Percentiles rank a stretch among this genome's conserved stretches.
These are phyloP conservation scores for Pichia gijzeniarum DNA, from an alignment of 805 yeast genomes.

Conservation along the genomic window DNA sequence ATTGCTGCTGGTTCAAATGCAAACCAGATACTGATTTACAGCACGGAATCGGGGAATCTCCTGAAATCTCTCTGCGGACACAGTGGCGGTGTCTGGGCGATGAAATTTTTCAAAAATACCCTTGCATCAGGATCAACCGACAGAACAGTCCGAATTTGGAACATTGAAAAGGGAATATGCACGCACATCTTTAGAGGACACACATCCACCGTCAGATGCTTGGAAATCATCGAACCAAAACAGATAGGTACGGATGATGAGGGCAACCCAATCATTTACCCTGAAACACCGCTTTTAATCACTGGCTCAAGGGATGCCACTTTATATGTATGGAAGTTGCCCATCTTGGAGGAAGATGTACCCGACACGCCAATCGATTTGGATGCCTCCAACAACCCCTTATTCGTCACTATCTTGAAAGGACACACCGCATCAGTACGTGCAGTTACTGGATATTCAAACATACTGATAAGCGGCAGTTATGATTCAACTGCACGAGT, in stretches of 20 bases:
- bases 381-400: conserved; percentile 48
- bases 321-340: conserved; percentile 72
- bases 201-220: conserved; percentile 86
- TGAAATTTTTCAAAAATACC: conserved; percentile 76
- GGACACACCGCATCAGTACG: conserved; percentile 83
- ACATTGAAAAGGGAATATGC: conserved; percentile 74
- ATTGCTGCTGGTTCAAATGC: conserved; percentile 94
- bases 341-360: conserved; percentile 34
- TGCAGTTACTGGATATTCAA: conserved; percentile 80
- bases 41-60: conserved; percentile 64
- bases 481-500: conserved; percentile 87
- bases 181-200: conserved; percentile 91
- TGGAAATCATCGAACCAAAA: conserved; percentile 71
- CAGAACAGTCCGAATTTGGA: conserved; percentile 91
- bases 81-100: conserved; percentile 98
- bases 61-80: conserved; percentile 70
- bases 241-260: conserved; percentile 54
- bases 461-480: conserved; percentile 79
- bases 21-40: conserved; percentile 71
- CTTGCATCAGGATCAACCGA: conserved; percentile 94
- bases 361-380: conserved; percentile 24
- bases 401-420: conserved; percentile 56
- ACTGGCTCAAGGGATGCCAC: conserved; percentile 86
- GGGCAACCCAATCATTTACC: conserved; percentile 51
- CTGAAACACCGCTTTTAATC: conserved; percentile 61